phyloP scores from a whole-genome alignment of 108 stramenopile genomes.

The Poteriospumella lacustris region DNA sequence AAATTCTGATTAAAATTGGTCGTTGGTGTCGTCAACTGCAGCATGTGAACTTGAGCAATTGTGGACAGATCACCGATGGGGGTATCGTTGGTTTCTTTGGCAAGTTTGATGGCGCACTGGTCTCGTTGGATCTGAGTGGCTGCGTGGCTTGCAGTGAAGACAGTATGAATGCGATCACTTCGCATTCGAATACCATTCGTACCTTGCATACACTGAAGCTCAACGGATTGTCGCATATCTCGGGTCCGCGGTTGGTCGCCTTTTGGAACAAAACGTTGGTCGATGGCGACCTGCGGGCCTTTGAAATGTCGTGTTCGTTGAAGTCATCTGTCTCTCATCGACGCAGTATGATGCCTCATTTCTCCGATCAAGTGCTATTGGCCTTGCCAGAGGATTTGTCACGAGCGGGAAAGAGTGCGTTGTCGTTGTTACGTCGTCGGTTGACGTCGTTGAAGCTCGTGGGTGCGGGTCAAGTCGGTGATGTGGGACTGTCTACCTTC shows the following conservation, averaged over 20 bases:
- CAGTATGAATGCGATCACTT: background rate
- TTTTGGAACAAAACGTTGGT: no score
- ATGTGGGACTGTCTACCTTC: no score
- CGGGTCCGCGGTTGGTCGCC: no score
- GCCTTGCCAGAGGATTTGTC: no score
- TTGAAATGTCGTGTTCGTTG: background rate
- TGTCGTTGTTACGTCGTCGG: no score
- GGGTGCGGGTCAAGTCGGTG: no score
- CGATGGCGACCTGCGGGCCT: background rate
- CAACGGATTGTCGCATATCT: no score
- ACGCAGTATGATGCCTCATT: constrained; percentile 27
- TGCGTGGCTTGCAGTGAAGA: background rate
- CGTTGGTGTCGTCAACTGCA: background rate
- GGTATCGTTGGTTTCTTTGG: background rate
- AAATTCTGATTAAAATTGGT: background rate
- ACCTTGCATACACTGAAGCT: no score
- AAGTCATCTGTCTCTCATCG: background rate
- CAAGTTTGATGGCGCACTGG: background rate
- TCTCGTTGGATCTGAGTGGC: background rate
- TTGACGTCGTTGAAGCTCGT: no score
- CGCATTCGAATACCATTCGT: background rate
- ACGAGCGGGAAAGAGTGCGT: no score
- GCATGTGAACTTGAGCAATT: background rate
- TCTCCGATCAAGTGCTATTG: constrained; percentile 1
- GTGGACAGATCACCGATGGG: background rate